Conservation (phyloP, 441 rosid genomes). For the Gossypium lobatum region DNA sequence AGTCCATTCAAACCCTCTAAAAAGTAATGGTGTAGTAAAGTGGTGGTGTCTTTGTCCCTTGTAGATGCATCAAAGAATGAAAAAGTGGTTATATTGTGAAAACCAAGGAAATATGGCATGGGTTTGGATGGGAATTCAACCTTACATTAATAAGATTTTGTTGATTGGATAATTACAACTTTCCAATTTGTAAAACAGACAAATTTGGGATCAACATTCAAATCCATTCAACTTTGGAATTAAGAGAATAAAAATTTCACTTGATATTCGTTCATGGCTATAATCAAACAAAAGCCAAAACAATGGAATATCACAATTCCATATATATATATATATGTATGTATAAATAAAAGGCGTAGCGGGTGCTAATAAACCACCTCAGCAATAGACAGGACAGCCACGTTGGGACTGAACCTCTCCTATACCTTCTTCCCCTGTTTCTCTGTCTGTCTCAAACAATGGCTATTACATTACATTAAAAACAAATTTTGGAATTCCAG, state of each 20-base stretch:
- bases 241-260: neutral
- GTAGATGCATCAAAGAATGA: too few relatives aligned
- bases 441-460: constrained; percentile 4
- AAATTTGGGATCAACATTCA: neutral
- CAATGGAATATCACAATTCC: neutral
- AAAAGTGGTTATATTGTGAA: too few relatives aligned
- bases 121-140: too few relatives aligned
- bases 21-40: too few relatives aligned
- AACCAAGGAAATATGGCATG: too few relatives aligned
- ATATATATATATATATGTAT: neutral
- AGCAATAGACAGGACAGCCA: constrained; percentile 46
- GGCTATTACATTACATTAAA: neutral
- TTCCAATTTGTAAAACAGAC: neutral
- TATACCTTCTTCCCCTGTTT: neutral
- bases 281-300: constrained; percentile 5
- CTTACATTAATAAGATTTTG: too few relatives aligned
- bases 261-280: neutral
- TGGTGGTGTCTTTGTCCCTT: too few relatives aligned
- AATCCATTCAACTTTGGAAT: neutral
- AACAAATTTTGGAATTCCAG: neutral
- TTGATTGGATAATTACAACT: too few relatives aligned
- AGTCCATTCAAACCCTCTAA: too few relatives aligned
- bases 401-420: constrained; percentile 14
- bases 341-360: constrained; percentile 30
- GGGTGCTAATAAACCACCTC: constrained; percentile 73